Evolutionary conservation across 2,329 filamentous ascomycete species (phyloP), one percentile per base, ranked within the genome.

Genomic region (Dothistroma septosporum): DNA sequence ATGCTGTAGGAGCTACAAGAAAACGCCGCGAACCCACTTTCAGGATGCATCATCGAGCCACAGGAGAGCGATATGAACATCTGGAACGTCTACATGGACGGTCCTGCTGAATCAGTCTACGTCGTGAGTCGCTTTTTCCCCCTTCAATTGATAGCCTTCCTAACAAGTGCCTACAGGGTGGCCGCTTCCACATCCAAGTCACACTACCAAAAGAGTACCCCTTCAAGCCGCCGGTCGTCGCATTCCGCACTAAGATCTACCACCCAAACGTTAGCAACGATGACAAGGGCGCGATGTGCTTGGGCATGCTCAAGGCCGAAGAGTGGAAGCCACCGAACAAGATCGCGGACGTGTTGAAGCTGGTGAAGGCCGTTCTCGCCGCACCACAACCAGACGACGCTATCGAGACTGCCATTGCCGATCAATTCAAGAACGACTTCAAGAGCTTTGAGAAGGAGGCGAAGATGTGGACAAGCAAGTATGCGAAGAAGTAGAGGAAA

Each of bases 241-340:
- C 83, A 72, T 96, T 96, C 83, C 79, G 81, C 66, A 96, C 92
- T 55, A 93, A 92, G 78, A 90, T 96, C 81, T 97, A 96, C 83
- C 92, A 97, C 79, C 92, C 92, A 49, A 97, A 97, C 78, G 85
- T 97, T 61, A 91, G 88, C 72, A 94, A 96, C 82, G 92, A 96
- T 76, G 83, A 85, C 72, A 85, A 86, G 67, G 92, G 92, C 64
- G 88, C 83, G 77, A 90, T 97, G 85, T 97, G 92, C 77, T 82
- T 97, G 49, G 87, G 85, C 62, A 84, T 92, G 76, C 85, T 97
- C 68, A 91, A 92, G 74, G 76, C 88, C 32, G 91, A 96, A 70
- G 87, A 91, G 77, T 97, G 92, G 92, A 97, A 96, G 82, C 92
- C 92, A 19, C 87, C 87, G 63, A 90, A 88, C 71, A 89, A 87